phyloP scores from a whole-genome alignment of 345 rosid genomes.

The Jatropha curcas region DNA sequence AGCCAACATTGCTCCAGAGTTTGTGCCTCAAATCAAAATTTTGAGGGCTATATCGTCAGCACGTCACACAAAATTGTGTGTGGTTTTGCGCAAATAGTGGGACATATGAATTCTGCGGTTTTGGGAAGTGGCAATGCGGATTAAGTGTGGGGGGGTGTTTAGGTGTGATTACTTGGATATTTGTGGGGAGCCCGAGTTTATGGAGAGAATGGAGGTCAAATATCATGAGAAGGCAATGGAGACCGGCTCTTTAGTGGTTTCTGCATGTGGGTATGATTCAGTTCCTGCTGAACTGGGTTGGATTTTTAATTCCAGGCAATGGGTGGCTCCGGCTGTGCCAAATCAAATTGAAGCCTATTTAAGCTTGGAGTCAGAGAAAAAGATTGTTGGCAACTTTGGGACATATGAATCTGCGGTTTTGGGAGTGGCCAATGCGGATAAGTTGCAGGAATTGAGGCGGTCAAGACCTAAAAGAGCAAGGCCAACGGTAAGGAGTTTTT shows the following conservation, averaged over 20 bases:
- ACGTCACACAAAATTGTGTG: too few relatives aligned
- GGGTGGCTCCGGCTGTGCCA: conserved; percentile 67
- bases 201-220: conserved; percentile 73
- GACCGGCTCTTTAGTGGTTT: conserved; percentile 71
- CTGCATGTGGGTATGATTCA: conserved; percentile 94
- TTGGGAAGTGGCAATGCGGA: too few relatives aligned
- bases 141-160: too few relatives aligned
- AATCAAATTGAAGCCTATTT: conserved; percentile 70
- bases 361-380: conserved; percentile 72
- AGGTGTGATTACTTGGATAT: conserved; percentile 93
- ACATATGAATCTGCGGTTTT: conserved; percentile 83
- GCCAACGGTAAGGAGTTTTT: conserved; percentile 51
- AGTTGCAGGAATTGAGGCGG: conserved; percentile 66
- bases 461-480: conserved; percentile 71
- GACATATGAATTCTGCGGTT: too few relatives aligned
- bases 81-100: too few relatives aligned
- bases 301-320: conserved; percentile 76
- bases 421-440: conserved; percentile 61
- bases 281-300: conserved; percentile 84
- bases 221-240: conserved; percentile 69
- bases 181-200: conserved; percentile 91
- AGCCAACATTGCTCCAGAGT: too few relatives aligned
- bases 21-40: too few relatives aligned
- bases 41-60: too few relatives aligned
- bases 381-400: conserved; percentile 71